Conservation (phyloP, 176 grass and related monocot species). For the Oryza meridionalis region DNA sequence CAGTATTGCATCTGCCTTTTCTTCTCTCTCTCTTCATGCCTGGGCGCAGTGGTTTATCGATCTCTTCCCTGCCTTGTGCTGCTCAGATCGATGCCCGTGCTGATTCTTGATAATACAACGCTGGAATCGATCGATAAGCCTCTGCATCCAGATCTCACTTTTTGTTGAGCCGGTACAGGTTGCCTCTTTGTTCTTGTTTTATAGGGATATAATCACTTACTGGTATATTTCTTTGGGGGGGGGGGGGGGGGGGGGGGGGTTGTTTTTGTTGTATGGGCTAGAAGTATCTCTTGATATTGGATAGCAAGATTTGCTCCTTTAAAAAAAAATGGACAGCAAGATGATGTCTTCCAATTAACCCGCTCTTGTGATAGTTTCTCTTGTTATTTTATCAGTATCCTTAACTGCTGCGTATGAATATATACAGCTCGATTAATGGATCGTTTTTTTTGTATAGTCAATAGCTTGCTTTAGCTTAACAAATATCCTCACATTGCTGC, state of each 20-base stretch:
- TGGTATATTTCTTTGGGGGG: not conserved
- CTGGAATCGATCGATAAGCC: conserved; percentile 69
- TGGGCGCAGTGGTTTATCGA: conserved; percentile 66
- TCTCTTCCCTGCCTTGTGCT: conserved; percentile 54
- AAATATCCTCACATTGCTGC: not conserved
- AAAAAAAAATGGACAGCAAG: no score
- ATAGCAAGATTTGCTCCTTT: not conserved
- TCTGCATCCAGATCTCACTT: conserved; percentile 61
- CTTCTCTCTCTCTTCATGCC: not conserved
- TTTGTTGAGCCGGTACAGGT: not conserved
- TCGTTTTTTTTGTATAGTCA: not conserved
- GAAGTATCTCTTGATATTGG: not conserved
- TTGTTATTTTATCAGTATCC: not conserved
- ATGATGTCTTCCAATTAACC: not conserved
- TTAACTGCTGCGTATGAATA: not conserved
- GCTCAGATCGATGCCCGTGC: not conserved
- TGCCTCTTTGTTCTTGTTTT: not conserved
- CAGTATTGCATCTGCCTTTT: not conserved
- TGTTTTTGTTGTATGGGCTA: no score
- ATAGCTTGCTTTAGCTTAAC: not conserved
- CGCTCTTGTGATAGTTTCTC: not conserved
- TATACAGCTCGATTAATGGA: not conserved
- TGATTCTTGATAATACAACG: conserved; percentile 35
- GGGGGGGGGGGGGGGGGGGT: no score
- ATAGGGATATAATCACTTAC: not conserved